Evolutionary conservation across 345 rosid genomes (phyloP), one percentile per base, ranked within the genome.

Genomic region (Boechera retrofracta): DNA sequence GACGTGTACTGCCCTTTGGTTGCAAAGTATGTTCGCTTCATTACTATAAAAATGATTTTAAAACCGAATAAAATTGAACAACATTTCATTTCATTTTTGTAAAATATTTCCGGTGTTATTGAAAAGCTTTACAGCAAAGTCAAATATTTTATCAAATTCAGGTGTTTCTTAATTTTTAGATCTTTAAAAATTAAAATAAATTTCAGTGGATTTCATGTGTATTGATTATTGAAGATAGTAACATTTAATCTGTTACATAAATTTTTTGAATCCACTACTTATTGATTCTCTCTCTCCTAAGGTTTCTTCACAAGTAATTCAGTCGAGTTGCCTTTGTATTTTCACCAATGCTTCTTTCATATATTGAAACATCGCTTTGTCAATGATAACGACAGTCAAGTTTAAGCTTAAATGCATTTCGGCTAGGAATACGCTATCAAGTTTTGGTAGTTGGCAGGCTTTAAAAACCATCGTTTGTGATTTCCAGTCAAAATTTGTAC

Each of bases 1-100:
- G 66, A 42, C 88, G 84, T 49, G 98, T 92, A 38, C 81, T 95
- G 1, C 98, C 99, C 33, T 95, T 91, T 82, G 99, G 93, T 75
- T 95, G 99, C 76, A 86, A 92, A 84, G 98, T 92, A 84, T 64
- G 86, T 61, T 66, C 68, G 28, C 32, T 58, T 52, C 48, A 52
- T 38, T 74, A 54, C 32, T 68, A 36, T 36, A 15, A 53, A 29
- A n/a, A 32, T 33, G 62, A 15, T 32, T 57, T 57, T 15, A n/a
- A 32, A 32, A 57, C 61, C 5, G 3, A 6, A n/a, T 13, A n/a
- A 15, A 56, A 57, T 32, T 57, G 10, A 57, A 57, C 24, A 45
- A 29, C 41, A 32, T 57, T 32, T 33, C 42, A 58, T 33, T 58
- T 54, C 32, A 52, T 52, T 56, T 31, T 15, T 5, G 7, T 13